Evolutionary conservation across 208 protist species (phyloP).

Genomic region (Leishmania aethiopica): DNA sequence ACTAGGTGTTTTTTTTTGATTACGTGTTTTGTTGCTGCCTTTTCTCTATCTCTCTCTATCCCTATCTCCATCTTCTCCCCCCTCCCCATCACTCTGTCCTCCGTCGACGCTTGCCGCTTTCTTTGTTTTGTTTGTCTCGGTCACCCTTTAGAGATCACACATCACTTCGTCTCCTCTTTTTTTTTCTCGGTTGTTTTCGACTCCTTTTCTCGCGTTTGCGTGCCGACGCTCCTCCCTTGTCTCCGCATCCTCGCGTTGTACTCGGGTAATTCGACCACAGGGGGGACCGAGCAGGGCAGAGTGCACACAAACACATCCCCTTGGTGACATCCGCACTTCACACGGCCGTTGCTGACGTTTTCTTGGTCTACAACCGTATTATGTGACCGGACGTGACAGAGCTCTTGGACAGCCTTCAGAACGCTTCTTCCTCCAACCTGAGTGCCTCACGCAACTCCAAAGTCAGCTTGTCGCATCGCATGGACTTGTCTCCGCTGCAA

Average conservation of each 20-base stretch:
- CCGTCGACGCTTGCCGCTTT: background rate
- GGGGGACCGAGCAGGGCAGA: background rate
- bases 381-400: conserved; percentile 3
- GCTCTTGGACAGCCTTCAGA: conserved; percentile 11
- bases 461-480: background rate
- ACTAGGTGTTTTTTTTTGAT: background rate
- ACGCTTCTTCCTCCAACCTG: conserved; percentile 9
- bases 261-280: background rate
- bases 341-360: background rate
- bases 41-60: no score
- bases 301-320: background rate
- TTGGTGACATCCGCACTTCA: background rate
- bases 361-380: background rate
- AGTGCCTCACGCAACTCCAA: conserved; percentile 3
- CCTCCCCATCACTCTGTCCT: background rate
- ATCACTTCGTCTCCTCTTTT: background rate
- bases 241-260: background rate
- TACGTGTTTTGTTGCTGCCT: background rate
- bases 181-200: background rate
- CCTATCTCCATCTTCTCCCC: no score
- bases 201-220: background rate
- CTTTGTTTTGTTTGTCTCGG: background rate
- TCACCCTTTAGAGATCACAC: background rate
- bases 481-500: conserved; percentile 16
- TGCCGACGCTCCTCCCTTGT: background rate